A percentile compares a stretch with the other conserved stretches of the same genome.
Evolutionary conservation across 441 rosid genomes (phyloP).

Genomic region (Pelargonium cotyledonis): DNA sequence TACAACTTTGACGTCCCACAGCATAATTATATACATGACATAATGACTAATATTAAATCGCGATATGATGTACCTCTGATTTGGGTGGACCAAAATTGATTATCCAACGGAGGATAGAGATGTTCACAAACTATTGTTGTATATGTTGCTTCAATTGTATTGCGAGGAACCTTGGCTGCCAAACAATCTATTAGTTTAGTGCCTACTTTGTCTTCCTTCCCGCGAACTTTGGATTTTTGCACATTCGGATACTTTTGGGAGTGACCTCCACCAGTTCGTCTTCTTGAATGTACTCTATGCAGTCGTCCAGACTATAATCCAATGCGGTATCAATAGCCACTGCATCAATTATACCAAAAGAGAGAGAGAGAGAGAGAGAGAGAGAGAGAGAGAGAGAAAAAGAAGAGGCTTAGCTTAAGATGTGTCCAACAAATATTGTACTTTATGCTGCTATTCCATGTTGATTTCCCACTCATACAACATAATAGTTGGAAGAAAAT

Average conservation of each 20-base stretch:
- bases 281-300: slow-evolving; percentile 94
- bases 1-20: neutral
- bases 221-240: slow-evolving; percentile 71
- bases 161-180: slow-evolving; percentile 15
- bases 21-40: neutral
- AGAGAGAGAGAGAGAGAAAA: neutral
- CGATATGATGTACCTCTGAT: neutral
- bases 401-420: neutral
- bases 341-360: slow-evolving; percentile 24
- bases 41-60: neutral
- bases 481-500: neutral
- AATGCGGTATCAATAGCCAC: slow-evolving; percentile 85
- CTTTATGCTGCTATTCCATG: neutral
- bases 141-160: neutral
- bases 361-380: too few relatives aligned
- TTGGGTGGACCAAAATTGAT: neutral
- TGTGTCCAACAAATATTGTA: neutral
- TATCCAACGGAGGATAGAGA: neutral
- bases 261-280: slow-evolving; percentile 95
- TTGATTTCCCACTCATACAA: neutral
- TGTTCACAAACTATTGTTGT: neutral
- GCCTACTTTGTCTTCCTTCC: slow-evolving; percentile 46
- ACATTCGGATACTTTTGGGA: slow-evolving; percentile 68
- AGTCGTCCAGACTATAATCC: slow-evolving; percentile 86
- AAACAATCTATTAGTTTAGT: neutral